These are phyloP conservation scores for Malassezia equina DNA, from an alignment of 1,284 basidiomycete species.

Conservation along the genomic window DNA sequence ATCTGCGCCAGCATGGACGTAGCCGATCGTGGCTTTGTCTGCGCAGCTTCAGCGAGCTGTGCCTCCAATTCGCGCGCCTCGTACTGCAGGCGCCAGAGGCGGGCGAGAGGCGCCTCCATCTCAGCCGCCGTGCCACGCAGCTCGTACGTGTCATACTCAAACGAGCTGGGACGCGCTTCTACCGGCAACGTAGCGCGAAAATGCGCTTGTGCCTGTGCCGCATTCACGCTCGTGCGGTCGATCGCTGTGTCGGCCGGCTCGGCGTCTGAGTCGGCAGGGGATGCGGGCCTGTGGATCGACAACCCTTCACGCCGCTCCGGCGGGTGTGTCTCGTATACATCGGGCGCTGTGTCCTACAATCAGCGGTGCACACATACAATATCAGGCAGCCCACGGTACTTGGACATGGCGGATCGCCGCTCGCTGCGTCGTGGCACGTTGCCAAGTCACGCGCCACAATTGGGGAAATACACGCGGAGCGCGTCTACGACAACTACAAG, in stretches of 20 bases:
- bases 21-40: not conserved
- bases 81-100: constrained; percentile 7
- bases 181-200: not conserved
- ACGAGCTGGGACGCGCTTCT: not conserved
- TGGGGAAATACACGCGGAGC: not conserved
- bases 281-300: not conserved
- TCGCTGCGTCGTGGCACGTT: not conserved
- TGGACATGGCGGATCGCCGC: constrained; percentile 12
- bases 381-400: constrained; percentile 20
- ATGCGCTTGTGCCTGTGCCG: not conserved
- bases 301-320: not conserved
- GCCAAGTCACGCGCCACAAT: not conserved
- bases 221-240: not conserved
- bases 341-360: constrained; percentile 17
- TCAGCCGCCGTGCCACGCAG: not conserved
- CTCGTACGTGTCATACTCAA: not conserved
- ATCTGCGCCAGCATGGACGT: not conserved
- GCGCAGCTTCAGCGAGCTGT: not conserved
- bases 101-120: not conserved
- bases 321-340: constrained; percentile 15
- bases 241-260: not conserved
- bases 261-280: not conserved
- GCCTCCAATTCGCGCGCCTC: constrained; percentile 6
- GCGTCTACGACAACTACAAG: not conserved
- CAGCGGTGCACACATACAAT: constrained; percentile 10